These are phyloP conservation scores for Keithomyces neogunnii DNA, from an alignment of 2,329 filamentous ascomycete species.

Conservation along the genomic window DNA sequence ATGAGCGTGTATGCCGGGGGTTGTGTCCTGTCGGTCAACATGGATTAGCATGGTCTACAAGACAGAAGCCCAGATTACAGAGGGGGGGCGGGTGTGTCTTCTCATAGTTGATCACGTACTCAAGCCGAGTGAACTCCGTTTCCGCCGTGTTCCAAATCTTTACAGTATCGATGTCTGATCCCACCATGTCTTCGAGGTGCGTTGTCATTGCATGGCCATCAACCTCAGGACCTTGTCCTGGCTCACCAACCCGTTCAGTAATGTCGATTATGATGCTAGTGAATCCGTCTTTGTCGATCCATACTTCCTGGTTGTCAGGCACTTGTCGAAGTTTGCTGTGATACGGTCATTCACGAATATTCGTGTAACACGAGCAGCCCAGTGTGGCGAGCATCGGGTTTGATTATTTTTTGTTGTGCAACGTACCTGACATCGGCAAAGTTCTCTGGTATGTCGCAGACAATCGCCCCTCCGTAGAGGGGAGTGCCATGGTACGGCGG, in stretches of 20 bases:
- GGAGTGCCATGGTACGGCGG: constrained; percentile 47
- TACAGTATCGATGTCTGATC: constrained; percentile 52
- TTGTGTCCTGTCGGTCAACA: constrained; percentile 24
- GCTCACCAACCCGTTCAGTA: constrained; percentile 63
- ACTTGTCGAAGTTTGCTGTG: constrained; percentile 63
- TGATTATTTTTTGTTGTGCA: constrained; percentile 8
- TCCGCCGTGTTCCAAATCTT: constrained; percentile 59
- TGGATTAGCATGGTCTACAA: constrained; percentile 13
- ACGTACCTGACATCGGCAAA: constrained; percentile 65
- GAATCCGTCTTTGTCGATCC: constrained; percentile 74
- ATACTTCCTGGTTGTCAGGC: constrained; percentile 87
- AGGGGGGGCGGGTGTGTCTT: neutral
- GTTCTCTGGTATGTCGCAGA: constrained; percentile 55
- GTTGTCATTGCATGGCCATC: constrained; percentile 63
- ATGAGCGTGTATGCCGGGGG: constrained; percentile 62
- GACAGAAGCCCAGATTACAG: neutral
- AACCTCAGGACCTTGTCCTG: constrained; percentile 46
- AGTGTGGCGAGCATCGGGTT: neutral
- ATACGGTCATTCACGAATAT: too few relatives aligned
- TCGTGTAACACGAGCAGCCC: neutral
- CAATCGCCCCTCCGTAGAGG: constrained; percentile 67
- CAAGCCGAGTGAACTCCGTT: constrained; percentile 48
- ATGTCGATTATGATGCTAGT: constrained; percentile 88
- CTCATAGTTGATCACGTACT: constrained; percentile 26
- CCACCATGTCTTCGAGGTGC: constrained; percentile 62